Percentiles rank a stretch among this genome's conserved stretches.
Evolutionary conservation across 306 rosid species (phyloP).

Genomic region (Casuarina equisetifolia): DNA sequence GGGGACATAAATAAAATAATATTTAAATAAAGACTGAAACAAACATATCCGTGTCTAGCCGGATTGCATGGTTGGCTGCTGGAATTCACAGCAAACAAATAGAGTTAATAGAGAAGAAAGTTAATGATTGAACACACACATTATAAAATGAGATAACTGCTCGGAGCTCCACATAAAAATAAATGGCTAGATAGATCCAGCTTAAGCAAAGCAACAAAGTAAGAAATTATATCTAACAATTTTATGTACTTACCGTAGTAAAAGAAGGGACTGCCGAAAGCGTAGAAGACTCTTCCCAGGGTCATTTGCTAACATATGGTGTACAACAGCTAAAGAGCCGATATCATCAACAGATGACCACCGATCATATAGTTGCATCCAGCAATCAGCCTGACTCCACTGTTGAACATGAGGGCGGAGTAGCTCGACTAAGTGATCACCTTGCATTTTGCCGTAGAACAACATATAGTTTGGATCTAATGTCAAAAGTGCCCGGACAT

Average conservation of each 20-base stretch:
- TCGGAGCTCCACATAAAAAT: not conserved
- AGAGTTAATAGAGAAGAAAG: not conserved
- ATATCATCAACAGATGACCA: conserved; percentile 93
- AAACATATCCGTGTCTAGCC: not conserved
- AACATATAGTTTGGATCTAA: conserved; percentile 76
- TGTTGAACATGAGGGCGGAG: conserved; percentile 66
- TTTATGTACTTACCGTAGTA: conserved; percentile 57
- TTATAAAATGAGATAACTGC: not conserved
- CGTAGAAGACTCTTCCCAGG: conserved; percentile 81
- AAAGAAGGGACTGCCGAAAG: conserved; percentile 85
- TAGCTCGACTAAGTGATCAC: conserved; percentile 66
- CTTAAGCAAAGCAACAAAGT: not conserved
- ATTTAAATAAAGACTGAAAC: not conserved
- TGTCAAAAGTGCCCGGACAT: conserved; percentile 80
- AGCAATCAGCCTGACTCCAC: conserved; percentile 84
- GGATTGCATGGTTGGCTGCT: not conserved
- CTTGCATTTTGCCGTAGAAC: conserved; percentile 67
- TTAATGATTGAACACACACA: not conserved
- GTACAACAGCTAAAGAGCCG: conserved; percentile 84
- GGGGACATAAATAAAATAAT: not conserved
- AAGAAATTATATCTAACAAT: not conserved
- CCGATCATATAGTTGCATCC: conserved; percentile 78
- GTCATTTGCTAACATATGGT: conserved; percentile 80
- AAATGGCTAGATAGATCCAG: not conserved
- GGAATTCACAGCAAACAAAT: not conserved